Evolutionary conservation across 148 eudicot genomes (phyloP), one percentile per base, ranked within the genome.

Genomic region (Fagopyrum homotropicum): DNA sequence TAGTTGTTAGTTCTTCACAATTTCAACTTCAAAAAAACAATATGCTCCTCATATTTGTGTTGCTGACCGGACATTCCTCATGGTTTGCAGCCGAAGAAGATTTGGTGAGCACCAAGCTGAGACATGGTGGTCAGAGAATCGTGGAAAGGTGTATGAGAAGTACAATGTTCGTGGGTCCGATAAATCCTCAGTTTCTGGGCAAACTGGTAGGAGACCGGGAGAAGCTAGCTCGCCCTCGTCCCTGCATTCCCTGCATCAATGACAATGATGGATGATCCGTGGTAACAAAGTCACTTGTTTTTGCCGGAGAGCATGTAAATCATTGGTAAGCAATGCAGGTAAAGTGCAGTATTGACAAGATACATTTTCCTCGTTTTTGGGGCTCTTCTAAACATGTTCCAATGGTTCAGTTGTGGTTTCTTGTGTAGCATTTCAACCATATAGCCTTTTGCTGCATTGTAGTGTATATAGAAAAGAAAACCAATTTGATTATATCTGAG

Each of bases 71-170:
- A 12, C 52, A 49, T 49, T 49, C 11, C 52, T 12, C 52, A 49
- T 49, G 14, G 1, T 60, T 9, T 80, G 75, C 89, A 93, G 98
- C 76, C 94, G 98, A 73, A 88, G 97, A 82, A 84, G 98, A 82
- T 93, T 93, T 47, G 94, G 98, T 12, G 98, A 93, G 83, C 98
- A 93, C 80, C 98, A 93, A 83, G 98, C 97, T 15, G 97, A 93
- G 85, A 88, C 90, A 48, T 93, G 98, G 98, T 93, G 98, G 98
- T 91, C 98, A 1, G 98, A 91, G 81, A 93, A 93, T 55, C 97
- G 98, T n/a, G 98, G 89, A 77, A 91, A 82, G 80, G 98, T 93
- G 63, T 91, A 93, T 3, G 97, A 93, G 78, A 88, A 78, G 74
- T 93, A 93, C 79, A 91, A 93, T 72, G 94, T 93, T 9, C 85